Base-by-base conservation (phyloP, 106 monocot genomes). In the Allium sativum region DNA sequence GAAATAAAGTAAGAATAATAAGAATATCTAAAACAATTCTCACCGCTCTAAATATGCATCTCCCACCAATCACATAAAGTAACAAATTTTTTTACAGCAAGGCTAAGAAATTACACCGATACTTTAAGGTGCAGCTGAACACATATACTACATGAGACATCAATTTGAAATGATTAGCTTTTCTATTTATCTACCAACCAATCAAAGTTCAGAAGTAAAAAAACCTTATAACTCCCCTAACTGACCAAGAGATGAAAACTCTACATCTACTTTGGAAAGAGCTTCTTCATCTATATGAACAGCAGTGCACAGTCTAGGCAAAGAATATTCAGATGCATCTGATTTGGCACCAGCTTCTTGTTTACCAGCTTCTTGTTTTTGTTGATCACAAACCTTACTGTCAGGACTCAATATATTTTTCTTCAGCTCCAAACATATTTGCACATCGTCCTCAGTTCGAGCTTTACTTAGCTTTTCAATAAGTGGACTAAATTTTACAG, bases 381-480 rank as follows among this genome's bases (percentile, higher is more conserved):
- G 47, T 47, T 12, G 1, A 13, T 40, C 45, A 19, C 9, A 3
- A 11, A 7, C 53, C 63, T 55, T 47, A 7, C 12, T 46, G 22
- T 40, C 56, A 5, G 40, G 18, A 31, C 56, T 46, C 48, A 79
- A 79, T 41, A 79, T 46, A 17, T 76, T 70, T 61, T 18, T 15
- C 64, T 73, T 74, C 62, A 79, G 62, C 11, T 79, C 83, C 21
- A 70, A 19, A 66, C 76, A 80, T 17, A 69, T 62, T 56, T 62
- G 60, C 20, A 88, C 18, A 77, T 88, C 87, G 65, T 79, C 87
- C 56, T 79, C 63, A 18, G 40, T 74, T 31, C 70, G 73, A 31
- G 76, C 79, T 69, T 72, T 83, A 20, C 53, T 74, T 79, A 87
- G 57, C 61, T 71, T 82, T 53, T 63, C 75, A 58, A 87, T 63